Conservation (phyloP, 2,329 filamentous ascomycete species). For the Thelonectria discophora region DNA sequence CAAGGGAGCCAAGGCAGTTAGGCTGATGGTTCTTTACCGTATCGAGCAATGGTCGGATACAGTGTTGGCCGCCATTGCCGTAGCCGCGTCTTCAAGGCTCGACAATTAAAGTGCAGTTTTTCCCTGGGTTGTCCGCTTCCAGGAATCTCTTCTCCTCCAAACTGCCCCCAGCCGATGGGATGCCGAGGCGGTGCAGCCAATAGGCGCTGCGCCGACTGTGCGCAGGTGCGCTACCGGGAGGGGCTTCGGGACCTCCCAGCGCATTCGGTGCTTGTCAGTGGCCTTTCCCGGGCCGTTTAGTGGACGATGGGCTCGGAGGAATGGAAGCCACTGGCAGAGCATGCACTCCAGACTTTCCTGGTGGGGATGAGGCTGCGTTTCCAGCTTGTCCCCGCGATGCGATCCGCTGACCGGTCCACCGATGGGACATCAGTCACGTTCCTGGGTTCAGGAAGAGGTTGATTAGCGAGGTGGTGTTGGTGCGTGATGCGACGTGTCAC, state of each 20-base stretch:
- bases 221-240: not conserved
- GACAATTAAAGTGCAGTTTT: not conserved
- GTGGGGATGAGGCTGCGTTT: not conserved
- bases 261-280: slow-evolving; percentile 3
- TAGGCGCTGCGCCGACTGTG: slow-evolving; percentile 4
- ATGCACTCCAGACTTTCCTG: not conserved
- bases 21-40: not conserved
- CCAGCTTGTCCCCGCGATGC: slow-evolving; percentile 4
- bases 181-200: slow-evolving; percentile 23
- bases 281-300: slow-evolving; percentile 16
- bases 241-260: slow-evolving; percentile 3
- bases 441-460: too few species aligned
- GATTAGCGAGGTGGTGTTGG: too few species aligned
- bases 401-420: slow-evolving; percentile 19
- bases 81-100: not conserved
- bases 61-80: slow-evolving; percentile 9
- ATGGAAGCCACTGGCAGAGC: slow-evolving; percentile 34
- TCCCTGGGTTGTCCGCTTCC: slow-evolving; percentile 7
- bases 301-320: slow-evolving; percentile 31
- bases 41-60: slow-evolving; percentile 7
- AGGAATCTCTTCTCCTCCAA: not conserved
- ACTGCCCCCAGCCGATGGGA: slow-evolving; percentile 21
- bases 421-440: too few species aligned
- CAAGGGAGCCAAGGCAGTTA: not conserved
- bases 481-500: too few species aligned